Evolutionary conservation across 2,329 filamentous ascomycete genomes (phyloP), one percentile per base, ranked within the genome.

Genomic region (Paecilomyces sp.): DNA sequence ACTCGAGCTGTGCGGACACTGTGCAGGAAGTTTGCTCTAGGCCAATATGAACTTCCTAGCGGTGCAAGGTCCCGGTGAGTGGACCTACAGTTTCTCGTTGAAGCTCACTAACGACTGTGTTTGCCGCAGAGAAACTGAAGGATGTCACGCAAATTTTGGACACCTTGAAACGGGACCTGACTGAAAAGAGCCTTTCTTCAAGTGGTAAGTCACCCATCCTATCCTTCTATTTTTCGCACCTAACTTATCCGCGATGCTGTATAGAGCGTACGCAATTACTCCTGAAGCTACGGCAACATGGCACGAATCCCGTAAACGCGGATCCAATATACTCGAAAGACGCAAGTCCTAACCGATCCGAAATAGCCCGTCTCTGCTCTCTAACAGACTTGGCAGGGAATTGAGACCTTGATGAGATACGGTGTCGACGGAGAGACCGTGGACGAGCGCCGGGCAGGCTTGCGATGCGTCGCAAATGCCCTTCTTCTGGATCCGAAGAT

Each of bases 401-500:
- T 97, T 56, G 80, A 83, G 60, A 88, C 85, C 54, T 80, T 97
- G 52, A 81, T 85, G 31, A 83, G 79, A 57, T 88, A 93, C 79
- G 89, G 88, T 3, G 90, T 96, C 67, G 82, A 90, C 56, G 85
- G 83, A 62, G 77, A 82, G 28, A 86, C 84, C 2, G 77, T 78
- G 31, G 81, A 82, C 8, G 86, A 88, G 1, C 88, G 89, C 2
- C 85, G 87, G 60, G 90, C 92, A 69, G 92, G 87, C 1, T 79
- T 96, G 47, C 85, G 91, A 67, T 92, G 91, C 66, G 76, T 97
- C 55, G 92, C 91, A 66, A 97, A 97, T 74, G 87, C 91, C 8
- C 78, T 97, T 68, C 80, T 95, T 0, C 81, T 95, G 18, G 81
- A 86, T 62, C 78, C 84, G 9, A 79, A 83, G 50, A 87, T 88